Base-by-base conservation (phyloP, 495 filamentous ascomycete genomes). In the Xylaria sp. region DNA sequence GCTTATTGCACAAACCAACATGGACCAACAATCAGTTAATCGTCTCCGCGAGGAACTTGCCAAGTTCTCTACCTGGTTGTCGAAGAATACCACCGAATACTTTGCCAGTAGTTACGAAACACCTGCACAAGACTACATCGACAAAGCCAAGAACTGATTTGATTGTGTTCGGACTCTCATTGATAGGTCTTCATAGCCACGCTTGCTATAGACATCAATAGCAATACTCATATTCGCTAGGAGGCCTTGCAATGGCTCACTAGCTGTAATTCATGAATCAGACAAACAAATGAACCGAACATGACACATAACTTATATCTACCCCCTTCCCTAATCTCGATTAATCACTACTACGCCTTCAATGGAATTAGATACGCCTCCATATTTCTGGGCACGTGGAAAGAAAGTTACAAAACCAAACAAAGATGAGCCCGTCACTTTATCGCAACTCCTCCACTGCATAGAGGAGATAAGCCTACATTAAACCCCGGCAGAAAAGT, bases 1-100 rank as follows among this genome's bases (percentile, higher is more conserved):
- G 79, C 88, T 98, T 35, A 89, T 99, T 72, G 94, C 94, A 21
- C 95, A 98, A 78, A 99, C 96, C 40, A 97, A 97, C 80, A 97
- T 99, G 96, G 96, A 98, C 77, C 83, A 89, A 33, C 94, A 95
- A 79, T 93, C 93, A 11, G 92, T 96, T 61, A 92, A 90, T 72
- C 91, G 93, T 46, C 88, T 98, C 14, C 91, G 93, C 14, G 94
- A 97, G 71, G 96, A 99, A 74, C 84, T 98, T 21, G 85, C 87
- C 48, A 93, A 92, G 80, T 87, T 99, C 73, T 91, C 91, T 6
- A 83, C 87, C 46, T 99, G 93, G 92, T 82, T 99, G 69, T 87
- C 89, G 29, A 90, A 90, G 69, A 89, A 97, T 75, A 87, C 87
- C 0, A 81, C 86, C 50, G 85, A 86, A 35, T 97, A 93, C 81